Percentiles rank a stretch among this genome's conserved stretches.
Conservation (phyloP, 371 early-diverging fungal species). For the Circinella umbellata region DNA sequence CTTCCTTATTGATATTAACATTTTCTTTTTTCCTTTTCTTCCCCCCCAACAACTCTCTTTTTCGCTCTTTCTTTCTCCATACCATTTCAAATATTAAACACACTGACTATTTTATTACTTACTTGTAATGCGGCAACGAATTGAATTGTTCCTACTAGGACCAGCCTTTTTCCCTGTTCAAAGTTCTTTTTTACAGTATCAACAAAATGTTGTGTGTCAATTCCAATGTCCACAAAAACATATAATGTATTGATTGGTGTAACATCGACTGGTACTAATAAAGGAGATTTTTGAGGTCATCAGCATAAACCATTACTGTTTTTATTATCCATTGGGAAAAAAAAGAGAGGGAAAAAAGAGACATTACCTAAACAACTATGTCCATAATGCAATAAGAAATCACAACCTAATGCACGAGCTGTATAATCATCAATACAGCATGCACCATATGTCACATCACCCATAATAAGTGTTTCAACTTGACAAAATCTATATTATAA, state of each 20-base stretch:
- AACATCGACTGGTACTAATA: constrained; percentile 89
- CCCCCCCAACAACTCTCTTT: too few relatives aligned
- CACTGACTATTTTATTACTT: background rate
- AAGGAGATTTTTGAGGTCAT: too few relatives aligned
- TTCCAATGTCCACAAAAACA: constrained; percentile 99
- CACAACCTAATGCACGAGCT: constrained; percentile 92
- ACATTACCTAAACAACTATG: constrained; percentile 93
- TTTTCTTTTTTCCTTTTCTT: too few relatives aligned
- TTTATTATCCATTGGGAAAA: too few relatives aligned
- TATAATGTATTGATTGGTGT: constrained; percentile 97
- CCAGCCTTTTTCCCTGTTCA: constrained; percentile 71
- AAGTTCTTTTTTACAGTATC: constrained; percentile 89
- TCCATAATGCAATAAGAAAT: constrained; percentile 99
- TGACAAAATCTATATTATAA: constrained; percentile 66
- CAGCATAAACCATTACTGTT: too few relatives aligned
- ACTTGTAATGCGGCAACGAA: constrained; percentile 93
- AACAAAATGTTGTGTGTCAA: constrained; percentile 94
- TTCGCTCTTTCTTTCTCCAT: too few relatives aligned
- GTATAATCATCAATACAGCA: constrained; percentile 99
- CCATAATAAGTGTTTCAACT: constrained; percentile 96
- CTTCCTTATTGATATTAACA: too few relatives aligned
- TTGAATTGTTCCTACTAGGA: constrained; percentile 97
- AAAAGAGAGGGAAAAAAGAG: too few relatives aligned
- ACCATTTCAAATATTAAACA: too few relatives aligned
- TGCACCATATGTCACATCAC: constrained; percentile 99